phyloP scores from a whole-genome alignment of 2,329 filamentous ascomycete genomes.

The Exophiala phaeomuriformis region DNA sequence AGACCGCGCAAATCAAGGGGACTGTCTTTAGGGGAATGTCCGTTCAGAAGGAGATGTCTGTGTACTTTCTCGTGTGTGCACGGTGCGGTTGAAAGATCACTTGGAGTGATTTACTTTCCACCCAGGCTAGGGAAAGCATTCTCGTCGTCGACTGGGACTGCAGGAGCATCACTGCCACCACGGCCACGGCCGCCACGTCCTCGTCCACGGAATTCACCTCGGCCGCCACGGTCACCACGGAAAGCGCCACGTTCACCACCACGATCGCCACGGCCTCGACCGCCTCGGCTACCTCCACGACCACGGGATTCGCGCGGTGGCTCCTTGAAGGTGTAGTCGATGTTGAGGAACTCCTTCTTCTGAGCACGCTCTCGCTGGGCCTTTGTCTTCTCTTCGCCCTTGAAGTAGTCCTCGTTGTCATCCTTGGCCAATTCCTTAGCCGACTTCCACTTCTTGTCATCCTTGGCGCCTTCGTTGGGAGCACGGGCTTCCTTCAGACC shows the following conservation, averaged over 20 bases:
- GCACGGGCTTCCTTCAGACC: constrained; percentile 68
- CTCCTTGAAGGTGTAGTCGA: constrained; percentile 78
- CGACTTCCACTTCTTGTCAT: constrained; percentile 54
- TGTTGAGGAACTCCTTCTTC: constrained; percentile 81
- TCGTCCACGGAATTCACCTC: constrained; percentile 26
- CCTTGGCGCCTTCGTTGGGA: constrained; percentile 83
- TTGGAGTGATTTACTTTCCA: constrained; percentile 19
- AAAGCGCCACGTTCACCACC: constrained; percentile 31
- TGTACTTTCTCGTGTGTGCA: background rate
- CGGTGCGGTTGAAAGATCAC: background rate
- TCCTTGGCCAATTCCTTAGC: constrained; percentile 42
- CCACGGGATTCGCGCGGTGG: constrained; percentile 49
- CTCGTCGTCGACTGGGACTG: constrained; percentile 25
- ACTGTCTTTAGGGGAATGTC: constrained; percentile 6
- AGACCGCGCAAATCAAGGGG: constrained; percentile 14
- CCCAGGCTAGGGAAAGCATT: constrained; percentile 27
- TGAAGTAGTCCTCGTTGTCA: constrained; percentile 67
- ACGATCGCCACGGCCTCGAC: constrained; percentile 33
- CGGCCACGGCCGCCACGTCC: constrained; percentile 32
- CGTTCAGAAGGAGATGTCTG: constrained; percentile 10
- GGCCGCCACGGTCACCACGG: constrained; percentile 23
- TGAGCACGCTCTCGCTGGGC: constrained; percentile 77
- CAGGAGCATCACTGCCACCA: constrained; percentile 29
- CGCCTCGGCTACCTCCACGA: constrained; percentile 43
- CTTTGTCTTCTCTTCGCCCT: constrained; percentile 66